A percentile compares a stretch with the other conserved stretches of the same genome.
Conservation (phyloP, 352 stramenopile genomes). For the Aphanomyces cochlioides region DNA sequence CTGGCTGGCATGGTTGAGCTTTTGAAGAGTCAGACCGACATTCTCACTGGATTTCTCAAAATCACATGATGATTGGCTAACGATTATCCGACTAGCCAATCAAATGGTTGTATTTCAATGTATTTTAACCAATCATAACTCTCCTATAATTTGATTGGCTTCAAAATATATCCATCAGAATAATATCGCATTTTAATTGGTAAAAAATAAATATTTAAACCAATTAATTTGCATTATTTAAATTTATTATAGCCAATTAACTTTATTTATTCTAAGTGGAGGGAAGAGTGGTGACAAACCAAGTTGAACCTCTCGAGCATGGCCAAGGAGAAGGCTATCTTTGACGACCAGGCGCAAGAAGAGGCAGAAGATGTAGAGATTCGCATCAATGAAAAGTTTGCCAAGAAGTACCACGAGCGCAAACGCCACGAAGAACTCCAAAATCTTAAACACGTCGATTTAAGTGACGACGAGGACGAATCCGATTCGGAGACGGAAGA, state of each 20-base stretch:
- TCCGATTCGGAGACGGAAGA: constrained; percentile 80
- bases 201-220: neutral
- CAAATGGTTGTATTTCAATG: neutral
- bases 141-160: neutral
- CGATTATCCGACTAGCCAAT: neutral
- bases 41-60: neutral
- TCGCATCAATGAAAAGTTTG: constrained; percentile 75
- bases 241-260: constrained; percentile 3
- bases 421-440: constrained; percentile 83
- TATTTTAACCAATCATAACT: neutral
- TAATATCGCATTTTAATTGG: no score
- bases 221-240: constrained; percentile 12
- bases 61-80: no score
- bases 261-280: constrained; percentile 14
- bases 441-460: constrained; percentile 37
- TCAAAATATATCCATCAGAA: neutral
- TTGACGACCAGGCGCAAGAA: neutral
- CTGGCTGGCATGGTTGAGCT: no score
- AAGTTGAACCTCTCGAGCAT: constrained; percentile 23
- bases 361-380: constrained; percentile 42
- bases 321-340: constrained; percentile 14
- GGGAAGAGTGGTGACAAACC: constrained; percentile 9
- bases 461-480: constrained; percentile 48
- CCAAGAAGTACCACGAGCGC: constrained; percentile 59
- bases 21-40: no score